Evolutionary conservation across 352 stramenopile genomes (phyloP).

Genomic region (Poterioochromonas sp.): DNA sequence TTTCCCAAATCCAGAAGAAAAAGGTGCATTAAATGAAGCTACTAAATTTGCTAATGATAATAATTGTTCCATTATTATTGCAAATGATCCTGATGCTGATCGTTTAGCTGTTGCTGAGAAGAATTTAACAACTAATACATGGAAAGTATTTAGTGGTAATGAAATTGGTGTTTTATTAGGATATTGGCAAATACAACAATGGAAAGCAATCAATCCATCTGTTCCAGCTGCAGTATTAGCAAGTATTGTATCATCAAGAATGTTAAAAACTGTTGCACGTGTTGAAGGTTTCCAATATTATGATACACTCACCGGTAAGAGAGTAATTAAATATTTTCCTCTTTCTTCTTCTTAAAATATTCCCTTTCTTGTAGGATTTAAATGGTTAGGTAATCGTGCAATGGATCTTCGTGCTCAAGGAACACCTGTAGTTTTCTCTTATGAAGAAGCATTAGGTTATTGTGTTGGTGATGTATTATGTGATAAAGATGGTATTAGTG

Average conservation of each 20-base stretch:
- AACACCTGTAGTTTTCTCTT: conserved; percentile 86
- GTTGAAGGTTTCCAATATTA: conserved; percentile 86
- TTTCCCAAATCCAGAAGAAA: conserved; percentile 97
- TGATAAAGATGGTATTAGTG: conserved; percentile 95
- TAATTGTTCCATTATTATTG: conserved; percentile 76
- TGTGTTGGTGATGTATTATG: conserved; percentile 88
- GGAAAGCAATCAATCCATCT: conserved; percentile 39
- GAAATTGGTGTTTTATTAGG: conserved; percentile 91
- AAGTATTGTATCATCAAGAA: conserved; percentile 92
- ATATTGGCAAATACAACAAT: conserved; percentile 68
- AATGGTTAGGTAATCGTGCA: conserved; percentile 59
- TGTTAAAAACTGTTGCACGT: conserved; percentile 78
- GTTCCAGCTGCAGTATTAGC: conserved; percentile 64
- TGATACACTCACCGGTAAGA: conserved; percentile 86
- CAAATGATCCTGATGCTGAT: conserved; percentile 97
- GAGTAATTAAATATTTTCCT: background rate
- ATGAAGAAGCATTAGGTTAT: conserved; percentile 98
- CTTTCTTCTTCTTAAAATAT: background rate
- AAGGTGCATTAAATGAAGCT: conserved; percentile 77
- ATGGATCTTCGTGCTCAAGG: conserved; percentile 62
- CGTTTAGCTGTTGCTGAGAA: conserved; percentile 87
- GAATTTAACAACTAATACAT: conserved; percentile 56
- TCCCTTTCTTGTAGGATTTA: conserved; percentile 20
- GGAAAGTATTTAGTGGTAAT: conserved; percentile 94
- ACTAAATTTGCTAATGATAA: conserved; percentile 70